Evolutionary conservation across 805 yeast species (phyloP), one percentile per base, ranked within the genome.

Genomic region (Metschnikowia colocasiae): DNA sequence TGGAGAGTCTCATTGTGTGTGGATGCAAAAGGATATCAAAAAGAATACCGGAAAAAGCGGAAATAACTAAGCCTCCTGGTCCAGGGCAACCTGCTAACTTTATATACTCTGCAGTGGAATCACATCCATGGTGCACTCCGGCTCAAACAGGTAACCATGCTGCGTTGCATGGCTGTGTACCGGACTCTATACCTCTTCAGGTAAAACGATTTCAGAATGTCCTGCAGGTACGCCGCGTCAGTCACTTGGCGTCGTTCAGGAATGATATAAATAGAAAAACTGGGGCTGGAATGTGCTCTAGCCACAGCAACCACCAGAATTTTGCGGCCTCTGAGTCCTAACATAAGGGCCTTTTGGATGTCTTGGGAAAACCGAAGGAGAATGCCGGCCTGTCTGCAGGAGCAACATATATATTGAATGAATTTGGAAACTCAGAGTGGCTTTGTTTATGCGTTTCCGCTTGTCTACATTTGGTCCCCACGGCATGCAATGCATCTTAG

Each of bases 1-100:
- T 35, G 45, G 42, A 36, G 13, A 58, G 44, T 45, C 57, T 57
- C 68, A 63, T 64, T 37, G 26, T n/a, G 20, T 10, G 4, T 29
- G 15, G 7, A 40, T 30, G 43, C 35, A 30, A 16, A 15, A 13
- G 30, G 23, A 22, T 22, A 6, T 22, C 30, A 27, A 9, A 10
- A 8, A 27, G 30, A 26, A 26, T 7, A 10, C 13, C 6, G 30
- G 5, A 27, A 2, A 10, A 27, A 12, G 30, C 9, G 4, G 13
- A 27, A 27, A 13, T 8, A 9, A n/a, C n/a, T n/a, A n/a, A n/a
- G n/a, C n/a, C n/a, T n/a, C n/a, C n/a, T n/a, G n/a, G n/a, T n/a
- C n/a, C n/a, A n/a, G n/a, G n/a, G 30, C 7, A 27, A 10, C n/a
- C 13, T 13, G 18, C 12, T 19, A 13, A 26, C 33, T 18, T 27